Conservation (phyloP, 345 rosid genomes). For the Populus euphratica region DNA sequence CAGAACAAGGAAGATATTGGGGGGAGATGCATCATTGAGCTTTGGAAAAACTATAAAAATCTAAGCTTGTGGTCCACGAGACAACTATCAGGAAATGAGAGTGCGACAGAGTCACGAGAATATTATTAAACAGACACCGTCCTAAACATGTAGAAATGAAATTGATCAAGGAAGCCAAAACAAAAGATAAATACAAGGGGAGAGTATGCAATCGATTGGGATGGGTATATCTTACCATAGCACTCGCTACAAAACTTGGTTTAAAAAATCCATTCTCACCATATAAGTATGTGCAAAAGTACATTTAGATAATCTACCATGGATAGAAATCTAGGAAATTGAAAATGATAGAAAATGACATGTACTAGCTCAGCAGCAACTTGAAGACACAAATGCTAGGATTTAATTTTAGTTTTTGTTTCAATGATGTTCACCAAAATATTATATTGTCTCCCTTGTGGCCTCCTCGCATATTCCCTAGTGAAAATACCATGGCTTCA, state of each 20-base stretch:
- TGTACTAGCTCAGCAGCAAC: not conserved
- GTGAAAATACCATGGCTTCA: too few relatives aligned
- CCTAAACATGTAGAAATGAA: not conserved
- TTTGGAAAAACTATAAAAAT: not conserved
- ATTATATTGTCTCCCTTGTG: too few relatives aligned
- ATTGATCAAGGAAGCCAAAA: not conserved
- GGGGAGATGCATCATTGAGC: not conserved
- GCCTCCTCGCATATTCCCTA: too few relatives aligned
- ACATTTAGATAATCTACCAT: not conserved
- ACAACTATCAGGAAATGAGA: slow-evolving; percentile 22
- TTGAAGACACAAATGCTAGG: too few relatives aligned
- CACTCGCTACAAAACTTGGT: not conserved
- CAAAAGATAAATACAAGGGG: not conserved
- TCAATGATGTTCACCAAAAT: too few relatives aligned
- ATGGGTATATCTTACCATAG: not conserved
- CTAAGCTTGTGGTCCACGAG: slow-evolving; percentile 28
- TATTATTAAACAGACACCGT: not conserved
- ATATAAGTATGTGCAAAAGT: not conserved
- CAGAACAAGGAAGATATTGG: slow-evolving; percentile 11
- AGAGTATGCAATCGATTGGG: not conserved
- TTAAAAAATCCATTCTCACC: too few relatives aligned
- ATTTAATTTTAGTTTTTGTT: too few relatives aligned
- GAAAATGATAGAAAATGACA: not conserved
- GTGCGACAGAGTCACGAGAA: slow-evolving; percentile 19
- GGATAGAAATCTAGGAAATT: not conserved